These are phyloP conservation scores for Pyrenochaeta sp. DNA, from an alignment of 2,329 filamentous ascomycete genomes.

Conservation along the genomic window DNA sequence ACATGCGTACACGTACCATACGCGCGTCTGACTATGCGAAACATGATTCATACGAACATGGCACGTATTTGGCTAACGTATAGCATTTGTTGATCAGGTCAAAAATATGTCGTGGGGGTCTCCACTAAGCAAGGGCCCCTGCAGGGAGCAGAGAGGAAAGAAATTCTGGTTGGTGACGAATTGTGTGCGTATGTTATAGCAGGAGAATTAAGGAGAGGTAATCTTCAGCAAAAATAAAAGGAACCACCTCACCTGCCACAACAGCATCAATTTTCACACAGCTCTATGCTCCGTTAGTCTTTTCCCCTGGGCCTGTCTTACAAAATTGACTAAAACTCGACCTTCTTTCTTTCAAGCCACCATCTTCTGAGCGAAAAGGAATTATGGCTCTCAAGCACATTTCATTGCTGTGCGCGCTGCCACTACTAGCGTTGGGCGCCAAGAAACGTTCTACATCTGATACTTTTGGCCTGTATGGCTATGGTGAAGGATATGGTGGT, in stretches of 20 bases:
- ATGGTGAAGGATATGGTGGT: conserved; percentile 24
- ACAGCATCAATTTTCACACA: too few relatives aligned
- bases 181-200: not conserved
- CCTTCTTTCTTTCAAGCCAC: too few relatives aligned
- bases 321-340: too few relatives aligned
- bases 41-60: not conserved
- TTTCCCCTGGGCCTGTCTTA: too few relatives aligned
- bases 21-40: not conserved
- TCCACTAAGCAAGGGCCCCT: not conserved
- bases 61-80: not conserved
- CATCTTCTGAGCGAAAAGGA: too few relatives aligned
- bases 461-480: conserved; percentile 24
- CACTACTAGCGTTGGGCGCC: conserved; percentile 20
- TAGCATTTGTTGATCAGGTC: not conserved
- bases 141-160: not conserved
- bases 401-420: conserved; percentile 15
- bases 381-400: conserved; percentile 11
- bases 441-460: conserved; percentile 16
- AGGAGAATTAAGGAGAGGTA: not conserved
- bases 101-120: not conserved
- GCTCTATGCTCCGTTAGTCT: too few relatives aligned
- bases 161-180: not conserved
- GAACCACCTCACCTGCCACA: not conserved
- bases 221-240: not conserved
- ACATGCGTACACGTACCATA: not conserved